Evolutionary conservation across 768 basidiomycete species (phyloP).

Genomic region (Xanthoconium purpureum): DNA sequence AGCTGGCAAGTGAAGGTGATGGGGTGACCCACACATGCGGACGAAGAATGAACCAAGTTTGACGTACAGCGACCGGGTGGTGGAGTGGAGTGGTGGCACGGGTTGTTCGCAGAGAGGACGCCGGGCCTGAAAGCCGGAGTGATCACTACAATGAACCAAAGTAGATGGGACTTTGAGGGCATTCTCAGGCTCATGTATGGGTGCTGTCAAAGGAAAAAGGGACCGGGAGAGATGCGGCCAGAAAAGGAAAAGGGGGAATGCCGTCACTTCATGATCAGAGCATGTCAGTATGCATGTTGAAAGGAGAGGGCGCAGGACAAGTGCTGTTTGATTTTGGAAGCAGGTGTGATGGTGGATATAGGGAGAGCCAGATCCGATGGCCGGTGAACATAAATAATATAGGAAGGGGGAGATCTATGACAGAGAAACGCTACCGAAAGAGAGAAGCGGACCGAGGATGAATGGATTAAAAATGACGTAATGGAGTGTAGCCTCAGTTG

Average conservation of each 20-base stretch:
- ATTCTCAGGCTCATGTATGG: conserved; percentile 11
- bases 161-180: too few species aligned
- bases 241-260: conserved; percentile 17
- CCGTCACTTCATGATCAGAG: conserved; percentile 7
- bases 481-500: conserved; percentile 7
- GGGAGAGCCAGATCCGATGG: background rate
- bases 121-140: background rate
- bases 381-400: background rate
- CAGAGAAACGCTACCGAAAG: conserved; percentile 18
- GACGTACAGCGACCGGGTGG: background rate
- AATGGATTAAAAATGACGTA: background rate
- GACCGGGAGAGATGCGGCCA: background rate
- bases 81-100: background rate
- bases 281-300: conserved; percentile 12
- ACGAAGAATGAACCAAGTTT: background rate
- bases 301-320: conserved; percentile 11
- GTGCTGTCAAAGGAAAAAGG: background rate
- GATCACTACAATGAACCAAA: background rate
- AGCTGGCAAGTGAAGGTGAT: background rate
- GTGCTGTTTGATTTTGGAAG: too few species aligned
- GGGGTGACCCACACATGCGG: background rate
- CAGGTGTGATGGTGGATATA: background rate
- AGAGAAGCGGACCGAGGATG: conserved; percentile 11
- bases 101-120: background rate
- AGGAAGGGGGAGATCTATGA: conserved; percentile 1